A percentile compares a stretch with the other conserved stretches of the same genome.
These are phyloP conservation scores for Cyclotella cryptica DNA, from an alignment of 108 stramenopile genomes.

Conservation along the genomic window DNA sequence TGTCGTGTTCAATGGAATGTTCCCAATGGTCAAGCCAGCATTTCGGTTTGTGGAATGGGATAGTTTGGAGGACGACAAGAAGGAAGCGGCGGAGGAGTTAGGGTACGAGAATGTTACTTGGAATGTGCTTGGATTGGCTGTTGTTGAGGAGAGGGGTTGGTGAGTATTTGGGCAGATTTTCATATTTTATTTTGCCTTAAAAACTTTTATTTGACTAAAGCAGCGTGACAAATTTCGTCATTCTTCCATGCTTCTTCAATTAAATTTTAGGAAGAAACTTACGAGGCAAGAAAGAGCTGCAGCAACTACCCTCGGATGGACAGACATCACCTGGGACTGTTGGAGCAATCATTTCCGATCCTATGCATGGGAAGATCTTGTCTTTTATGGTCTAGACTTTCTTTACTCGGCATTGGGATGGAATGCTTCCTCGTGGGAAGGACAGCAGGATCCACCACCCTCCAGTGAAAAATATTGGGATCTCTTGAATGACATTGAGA, in stretches of 20 bases:
- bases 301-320: constrained; percentile 31
- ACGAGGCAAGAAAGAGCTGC: not conserved
- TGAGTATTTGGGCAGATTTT: not conserved
- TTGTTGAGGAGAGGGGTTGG: constrained; percentile 29
- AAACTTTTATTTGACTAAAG: not conserved
- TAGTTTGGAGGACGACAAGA: constrained; percentile 15
- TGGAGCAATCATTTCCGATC: constrained; percentile 43
- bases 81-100: constrained; percentile 12
- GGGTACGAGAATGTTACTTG: constrained; percentile 39
- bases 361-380: constrained; percentile 38
- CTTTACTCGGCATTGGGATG: constrained; percentile 34
- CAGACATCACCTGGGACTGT: constrained; percentile 52
- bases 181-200: not conserved
- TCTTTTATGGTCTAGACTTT: constrained; percentile 21
- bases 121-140: constrained; percentile 42
- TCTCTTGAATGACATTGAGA: constrained; percentile 22
- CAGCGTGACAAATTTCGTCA: not conserved
- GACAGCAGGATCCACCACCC: constrained; percentile 13
- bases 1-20: not conserved
- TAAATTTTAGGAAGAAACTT: constrained; percentile 10
- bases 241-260: not conserved
- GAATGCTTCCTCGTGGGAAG: constrained; percentile 37
- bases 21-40: constrained; percentile 32
- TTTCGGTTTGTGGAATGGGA: constrained; percentile 41
- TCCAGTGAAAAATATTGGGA: constrained; percentile 30